phyloP scores from a whole-genome alignment of 331 rosid species.

The Arachis monticola region DNA sequence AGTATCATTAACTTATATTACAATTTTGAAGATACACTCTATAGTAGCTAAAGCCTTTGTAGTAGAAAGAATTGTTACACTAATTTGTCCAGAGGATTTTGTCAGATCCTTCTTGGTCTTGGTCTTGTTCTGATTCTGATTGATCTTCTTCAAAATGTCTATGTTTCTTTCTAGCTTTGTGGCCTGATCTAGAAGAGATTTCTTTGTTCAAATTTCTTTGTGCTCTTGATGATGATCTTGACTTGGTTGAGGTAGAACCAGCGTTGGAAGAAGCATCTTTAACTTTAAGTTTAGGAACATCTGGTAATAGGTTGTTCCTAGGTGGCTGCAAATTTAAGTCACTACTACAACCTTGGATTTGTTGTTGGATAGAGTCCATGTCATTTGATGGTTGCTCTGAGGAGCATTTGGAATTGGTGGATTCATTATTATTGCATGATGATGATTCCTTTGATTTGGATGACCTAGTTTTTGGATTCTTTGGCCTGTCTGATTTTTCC shows the following conservation, averaged over 20 bases:
- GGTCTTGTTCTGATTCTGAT: slow-evolving; percentile 16
- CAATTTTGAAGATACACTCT: background rate
- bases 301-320: slow-evolving; percentile 35
- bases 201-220: slow-evolving; percentile 29
- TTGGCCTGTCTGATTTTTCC: slow-evolving; percentile 65
- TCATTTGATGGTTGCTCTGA: background rate
- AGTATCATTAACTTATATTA: background rate
- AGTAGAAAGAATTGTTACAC: background rate
- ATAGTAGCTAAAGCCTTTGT: background rate
- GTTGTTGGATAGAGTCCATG: slow-evolving; percentile 2
- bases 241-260: slow-evolving; percentile 39
- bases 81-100: slow-evolving; percentile 31
- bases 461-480: slow-evolving; percentile 38
- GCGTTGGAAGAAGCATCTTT: slow-evolving; percentile 43
- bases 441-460: slow-evolving; percentile 32
- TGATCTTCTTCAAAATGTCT: slow-evolving; percentile 27
- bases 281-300: slow-evolving; percentile 48
- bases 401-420: background rate
- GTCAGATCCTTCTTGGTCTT: slow-evolving; percentile 28
- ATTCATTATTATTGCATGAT: slow-evolving; percentile 8
- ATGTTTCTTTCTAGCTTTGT: slow-evolving; percentile 27
- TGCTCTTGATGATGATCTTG: slow-evolving; percentile 45
- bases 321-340: slow-evolving; percentile 43
- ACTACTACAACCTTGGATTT: background rate
- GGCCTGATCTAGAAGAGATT: slow-evolving; percentile 24